Evolutionary conservation across 768 basidiomycete genomes (phyloP).

Genomic region (Suillus sp.): DNA sequence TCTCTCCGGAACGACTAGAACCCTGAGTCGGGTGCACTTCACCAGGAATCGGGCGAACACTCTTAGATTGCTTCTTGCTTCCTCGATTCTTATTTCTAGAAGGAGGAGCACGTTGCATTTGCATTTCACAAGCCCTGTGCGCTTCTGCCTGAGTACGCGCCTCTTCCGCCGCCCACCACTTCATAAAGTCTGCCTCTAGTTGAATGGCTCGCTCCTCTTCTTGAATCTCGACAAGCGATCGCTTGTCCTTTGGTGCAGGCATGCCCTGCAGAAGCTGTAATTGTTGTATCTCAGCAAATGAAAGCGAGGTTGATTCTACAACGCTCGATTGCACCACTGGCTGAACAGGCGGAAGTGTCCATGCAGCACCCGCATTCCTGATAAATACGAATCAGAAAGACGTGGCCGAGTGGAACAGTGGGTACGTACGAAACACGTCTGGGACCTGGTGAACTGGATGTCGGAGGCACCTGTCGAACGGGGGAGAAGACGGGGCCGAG

Average conservation of each 20-base stretch:
- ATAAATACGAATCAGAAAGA: conserved; percentile 1
- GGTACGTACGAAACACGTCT: conserved; percentile 54
- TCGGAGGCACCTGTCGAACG: conserved; percentile 43
- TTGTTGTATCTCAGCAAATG: conserved; percentile 85
- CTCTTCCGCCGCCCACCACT: conserved; percentile 90
- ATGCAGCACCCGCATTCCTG: conserved; percentile 49
- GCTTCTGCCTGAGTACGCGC: conserved; percentile 58
- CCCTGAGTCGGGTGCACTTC: not conserved
- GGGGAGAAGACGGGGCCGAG: conserved; percentile 72
- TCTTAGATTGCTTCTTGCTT: not conserved
- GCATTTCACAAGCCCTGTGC: not conserved
- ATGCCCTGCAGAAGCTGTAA: conserved; percentile 60
- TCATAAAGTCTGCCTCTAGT: conserved; percentile 78
- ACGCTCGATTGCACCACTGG: conserved; percentile 40
- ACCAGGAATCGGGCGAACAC: not conserved
- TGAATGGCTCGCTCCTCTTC: conserved; percentile 72
- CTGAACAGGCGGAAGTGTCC: conserved; percentile 60
- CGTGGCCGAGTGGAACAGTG: not conserved
- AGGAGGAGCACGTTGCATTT: not conserved
- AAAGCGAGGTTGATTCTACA: conserved; percentile 40
- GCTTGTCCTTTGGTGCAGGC: not conserved
- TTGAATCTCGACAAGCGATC: conserved; percentile 54
- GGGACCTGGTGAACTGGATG: conserved; percentile 29
- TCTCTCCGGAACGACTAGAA: not conserved
- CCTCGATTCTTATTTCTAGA: not conserved